Evolutionary conservation across 768 basidiomycete species (phyloP).

Genomic region (Trametes maxima): DNA sequence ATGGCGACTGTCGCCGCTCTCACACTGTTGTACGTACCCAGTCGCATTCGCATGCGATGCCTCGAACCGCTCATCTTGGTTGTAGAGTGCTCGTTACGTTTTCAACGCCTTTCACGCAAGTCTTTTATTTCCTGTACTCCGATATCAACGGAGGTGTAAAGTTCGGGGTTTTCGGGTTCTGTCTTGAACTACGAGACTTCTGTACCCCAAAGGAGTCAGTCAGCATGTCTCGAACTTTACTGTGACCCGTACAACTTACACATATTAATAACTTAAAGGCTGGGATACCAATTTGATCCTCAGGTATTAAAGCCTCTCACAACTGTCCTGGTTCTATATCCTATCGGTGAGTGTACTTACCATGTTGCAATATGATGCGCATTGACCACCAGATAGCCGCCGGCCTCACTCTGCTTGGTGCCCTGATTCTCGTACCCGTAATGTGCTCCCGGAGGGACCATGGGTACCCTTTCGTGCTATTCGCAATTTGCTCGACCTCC

Average conservation of each 20-base stretch:
- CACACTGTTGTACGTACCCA: constrained; percentile 18
- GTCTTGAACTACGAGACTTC: constrained; percentile 18
- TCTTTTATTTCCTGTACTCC: constrained; percentile 27
- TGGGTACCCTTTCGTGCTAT: constrained; percentile 25
- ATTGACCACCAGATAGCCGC: constrained; percentile 19
- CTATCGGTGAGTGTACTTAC: constrained; percentile 21
- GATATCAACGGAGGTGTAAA: constrained; percentile 23
- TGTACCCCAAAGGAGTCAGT: constrained; percentile 24
- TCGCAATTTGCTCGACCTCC: constrained; percentile 23
- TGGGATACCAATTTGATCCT: constrained; percentile 27
- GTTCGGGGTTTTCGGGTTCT: constrained; percentile 31
- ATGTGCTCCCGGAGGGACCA: constrained; percentile 19
- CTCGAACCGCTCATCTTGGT: background rate
- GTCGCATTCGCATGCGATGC: background rate
- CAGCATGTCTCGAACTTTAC: background rate
- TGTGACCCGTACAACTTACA: background rate
- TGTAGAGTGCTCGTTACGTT: constrained; percentile 29
- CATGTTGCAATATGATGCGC: background rate
- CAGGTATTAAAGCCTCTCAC: constrained; percentile 25
- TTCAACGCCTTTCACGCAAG: constrained; percentile 28
- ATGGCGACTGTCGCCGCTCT: constrained; percentile 13
- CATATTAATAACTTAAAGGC: background rate
- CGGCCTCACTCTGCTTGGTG: constrained; percentile 19
- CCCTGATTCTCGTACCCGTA: constrained; percentile 23
- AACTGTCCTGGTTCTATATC: constrained; percentile 26